These are phyloP conservation scores for Posidonia australis DNA, from an alignment of 106 monocot species.

Conservation along the genomic window DNA sequence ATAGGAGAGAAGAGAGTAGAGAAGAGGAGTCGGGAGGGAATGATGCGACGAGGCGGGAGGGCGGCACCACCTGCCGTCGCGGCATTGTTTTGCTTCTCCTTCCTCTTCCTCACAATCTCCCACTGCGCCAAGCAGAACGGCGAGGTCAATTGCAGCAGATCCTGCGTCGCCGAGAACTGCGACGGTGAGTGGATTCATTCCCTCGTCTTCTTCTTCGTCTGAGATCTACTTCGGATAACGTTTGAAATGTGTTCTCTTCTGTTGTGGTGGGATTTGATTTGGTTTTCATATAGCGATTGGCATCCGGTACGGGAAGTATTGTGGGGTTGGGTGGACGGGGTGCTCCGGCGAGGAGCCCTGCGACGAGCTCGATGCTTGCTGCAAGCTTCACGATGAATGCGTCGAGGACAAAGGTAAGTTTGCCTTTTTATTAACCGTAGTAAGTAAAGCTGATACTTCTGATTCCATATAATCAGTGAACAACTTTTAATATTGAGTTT, in stretches of 20 bases:
- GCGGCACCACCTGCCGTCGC: too few species aligned
- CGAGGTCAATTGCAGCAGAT: slow-evolving; percentile 55
- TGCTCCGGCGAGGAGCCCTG: slow-evolving; percentile 91
- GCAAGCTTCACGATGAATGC: slow-evolving; percentile 71
- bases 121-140: neutral
- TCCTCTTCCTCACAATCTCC: too few species aligned
- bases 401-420: slow-evolving; percentile 59
- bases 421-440: neutral
- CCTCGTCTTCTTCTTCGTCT: neutral
- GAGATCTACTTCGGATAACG: too few species aligned
- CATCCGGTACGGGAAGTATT: slow-evolving; percentile 79
- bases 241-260: neutral
- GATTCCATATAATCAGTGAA: too few species aligned
- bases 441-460: neutral
- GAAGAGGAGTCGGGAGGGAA: too few species aligned
- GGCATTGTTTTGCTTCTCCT: neutral
- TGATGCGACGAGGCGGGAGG: too few species aligned
- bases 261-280: neutral
- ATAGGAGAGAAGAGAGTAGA: too few species aligned
- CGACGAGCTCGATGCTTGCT: slow-evolving; percentile 90
- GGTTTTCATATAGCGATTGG: slow-evolving; percentile 39
- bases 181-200: slow-evolving; percentile 25
- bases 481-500: too few species aligned
- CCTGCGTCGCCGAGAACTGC: slow-evolving; percentile 67
- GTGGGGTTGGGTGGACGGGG: slow-evolving; percentile 82